Percentiles rank a stretch among this genome's conserved stretches.
Evolutionary conservation across 164 flowering plant species (phyloP).

Genomic region (Piper betle): DNA sequence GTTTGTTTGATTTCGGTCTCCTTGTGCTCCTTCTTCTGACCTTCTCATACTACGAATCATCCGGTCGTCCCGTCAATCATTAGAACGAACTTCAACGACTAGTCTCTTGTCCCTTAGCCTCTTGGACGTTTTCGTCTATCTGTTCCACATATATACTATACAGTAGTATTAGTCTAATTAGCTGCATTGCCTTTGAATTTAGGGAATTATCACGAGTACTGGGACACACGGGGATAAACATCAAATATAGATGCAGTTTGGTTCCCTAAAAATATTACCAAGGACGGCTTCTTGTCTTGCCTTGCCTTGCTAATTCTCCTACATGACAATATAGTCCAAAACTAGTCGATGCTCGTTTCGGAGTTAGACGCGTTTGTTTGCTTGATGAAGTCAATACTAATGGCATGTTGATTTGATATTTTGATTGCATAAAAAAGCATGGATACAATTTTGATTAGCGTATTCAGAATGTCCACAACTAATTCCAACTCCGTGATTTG

Average conservation of each 20-base stretch:
- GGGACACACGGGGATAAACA: too few species aligned
- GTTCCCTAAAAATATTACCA: not conserved
- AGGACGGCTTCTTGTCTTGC: not conserved
- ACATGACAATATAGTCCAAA: not conserved
- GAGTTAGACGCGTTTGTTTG: not conserved
- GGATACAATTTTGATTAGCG: not conserved
- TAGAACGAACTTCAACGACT: not conserved
- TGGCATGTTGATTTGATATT: not conserved
- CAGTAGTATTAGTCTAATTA: not conserved
- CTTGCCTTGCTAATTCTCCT: not conserved
- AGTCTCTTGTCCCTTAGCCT: conserved; percentile 1
- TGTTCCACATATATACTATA: not conserved
- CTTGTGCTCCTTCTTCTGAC: too few species aligned
- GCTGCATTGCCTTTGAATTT: not conserved
- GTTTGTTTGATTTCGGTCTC: conserved; percentile 1
- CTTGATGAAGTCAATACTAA: not conserved
- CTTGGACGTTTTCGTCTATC: conserved; percentile 1
- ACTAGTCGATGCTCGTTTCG: not conserved
- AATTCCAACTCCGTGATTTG: not conserved
- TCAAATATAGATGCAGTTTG: too few species aligned
- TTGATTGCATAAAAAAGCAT: too few species aligned
- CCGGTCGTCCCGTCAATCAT: conserved; percentile 1
- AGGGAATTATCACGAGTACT: not conserved
- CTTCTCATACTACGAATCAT: not conserved
- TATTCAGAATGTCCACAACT: not conserved